These are phyloP conservation scores for Lablab purpureus DNA, from an alignment of 306 rosid genomes.

Conservation along the genomic window DNA sequence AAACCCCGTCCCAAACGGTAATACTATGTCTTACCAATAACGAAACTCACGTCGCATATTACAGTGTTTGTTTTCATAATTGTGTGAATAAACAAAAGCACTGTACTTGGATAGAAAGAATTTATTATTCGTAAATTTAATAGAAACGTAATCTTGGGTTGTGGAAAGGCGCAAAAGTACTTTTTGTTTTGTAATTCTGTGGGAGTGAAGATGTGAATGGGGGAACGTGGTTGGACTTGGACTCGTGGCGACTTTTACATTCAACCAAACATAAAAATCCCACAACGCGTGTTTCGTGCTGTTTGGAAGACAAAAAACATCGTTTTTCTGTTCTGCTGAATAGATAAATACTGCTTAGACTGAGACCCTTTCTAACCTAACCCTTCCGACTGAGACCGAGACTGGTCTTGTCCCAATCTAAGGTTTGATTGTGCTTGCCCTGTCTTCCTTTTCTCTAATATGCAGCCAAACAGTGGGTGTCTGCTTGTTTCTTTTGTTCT, in stretches of 20 bases:
- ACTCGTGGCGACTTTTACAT: constrained; percentile 9
- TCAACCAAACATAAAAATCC: neutral
- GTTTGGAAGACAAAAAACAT: neutral
- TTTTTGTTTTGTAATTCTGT: neutral
- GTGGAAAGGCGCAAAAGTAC: neutral
- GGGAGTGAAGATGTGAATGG: neutral
- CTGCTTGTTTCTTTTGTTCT: too few relatives aligned
- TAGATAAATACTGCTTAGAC: neutral
- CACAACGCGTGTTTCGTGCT: neutral
- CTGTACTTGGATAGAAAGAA: too few relatives aligned
- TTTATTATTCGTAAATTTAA: too few relatives aligned
- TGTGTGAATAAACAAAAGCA: too few relatives aligned
- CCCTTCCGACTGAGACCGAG: neutral
- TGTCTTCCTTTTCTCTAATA: neutral
- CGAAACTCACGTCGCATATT: neutral
- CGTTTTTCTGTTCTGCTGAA: neutral
- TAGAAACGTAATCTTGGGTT: too few relatives aligned
- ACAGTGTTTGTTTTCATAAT: neutral
- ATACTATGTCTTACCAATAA: neutral
- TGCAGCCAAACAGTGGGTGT: neutral
- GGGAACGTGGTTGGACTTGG: neutral
- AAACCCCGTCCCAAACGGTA: neutral
- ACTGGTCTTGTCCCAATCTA: neutral
- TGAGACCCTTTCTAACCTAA: neutral
- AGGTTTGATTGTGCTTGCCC: neutral